Base-by-base conservation (phyloP, 2,329 filamentous ascomycete species). In the Didymella glomerata region DNA sequence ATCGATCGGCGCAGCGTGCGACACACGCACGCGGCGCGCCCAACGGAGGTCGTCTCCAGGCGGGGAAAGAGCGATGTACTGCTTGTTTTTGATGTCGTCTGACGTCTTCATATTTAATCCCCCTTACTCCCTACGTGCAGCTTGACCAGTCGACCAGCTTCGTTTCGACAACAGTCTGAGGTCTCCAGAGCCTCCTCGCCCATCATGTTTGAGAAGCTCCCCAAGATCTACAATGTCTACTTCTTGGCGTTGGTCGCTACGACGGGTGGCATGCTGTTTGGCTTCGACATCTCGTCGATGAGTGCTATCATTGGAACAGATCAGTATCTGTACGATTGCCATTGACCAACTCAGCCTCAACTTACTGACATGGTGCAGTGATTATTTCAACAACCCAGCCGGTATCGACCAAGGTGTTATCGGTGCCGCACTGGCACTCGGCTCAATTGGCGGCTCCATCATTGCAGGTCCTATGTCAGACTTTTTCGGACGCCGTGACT, bases 231-330 rank as follows among this genome's bases (percentile, higher is more conserved):
- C 73, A 85, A 85, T 75, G 78, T 80, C 59, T 83, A 84, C 68
- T 83, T 85, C 61, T 75, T 85, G 54, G 83, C 82, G 20, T 72
- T 81, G 45, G 78, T 85, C 48, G 79, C 83, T 55, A 85, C 83
- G 0, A 76, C 84, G 38, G 83, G 83, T 41, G 83, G 82, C 20
- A 80, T 81, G 78, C 73, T 83, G 69, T 85, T 85, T 59, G 84
- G 84, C 53, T 85, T 86, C 65, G 84, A 86, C 68, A 84, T 85
- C 58, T 82, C 80, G 7, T 84, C 82, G 4, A 84, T 85, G 81
- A 80, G 77, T 48, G 83, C 82, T 41, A 83, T 84, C 61, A 80
- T 85, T 48, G 80, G 79, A 36, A 83, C 82, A 0, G 46, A 76
- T 1, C 82, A 85, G 66, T 85, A 84, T 66, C 71, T 78, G 68